Conservation (phyloP, 768 basidiomycete species). For the Leccinum olivaceopallidum region DNA sequence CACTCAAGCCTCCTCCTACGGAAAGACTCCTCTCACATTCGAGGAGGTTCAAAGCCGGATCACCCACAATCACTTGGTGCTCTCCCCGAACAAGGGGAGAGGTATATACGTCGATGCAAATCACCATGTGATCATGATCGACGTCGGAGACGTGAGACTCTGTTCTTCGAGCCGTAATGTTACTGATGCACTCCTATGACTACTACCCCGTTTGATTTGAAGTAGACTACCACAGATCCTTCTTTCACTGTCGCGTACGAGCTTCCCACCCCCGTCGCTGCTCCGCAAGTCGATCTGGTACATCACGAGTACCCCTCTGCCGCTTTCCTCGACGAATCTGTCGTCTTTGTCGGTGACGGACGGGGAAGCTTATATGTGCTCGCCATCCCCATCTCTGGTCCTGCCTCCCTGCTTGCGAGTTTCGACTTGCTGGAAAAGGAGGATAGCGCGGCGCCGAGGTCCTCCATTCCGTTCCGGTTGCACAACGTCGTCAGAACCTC, state of each 20-base stretch:
- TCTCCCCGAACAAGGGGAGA: constrained; percentile 44
- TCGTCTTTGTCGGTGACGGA: constrained; percentile 68
- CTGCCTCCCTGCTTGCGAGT: constrained; percentile 49
- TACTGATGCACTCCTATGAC: constrained; percentile 9
- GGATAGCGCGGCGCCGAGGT: constrained; percentile 19
- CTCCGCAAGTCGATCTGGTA: constrained; percentile 37
- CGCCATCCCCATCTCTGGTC: constrained; percentile 38
- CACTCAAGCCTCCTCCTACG: constrained; percentile 57
- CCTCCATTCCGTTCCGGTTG: constrained; percentile 40
- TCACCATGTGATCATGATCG: constrained; percentile 59
- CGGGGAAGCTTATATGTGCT: constrained; percentile 66
- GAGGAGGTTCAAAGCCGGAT: constrained; percentile 85
- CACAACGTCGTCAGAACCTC: constrained; percentile 37
- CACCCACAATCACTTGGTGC: constrained; percentile 76
- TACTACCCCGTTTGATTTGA: constrained; percentile 16
- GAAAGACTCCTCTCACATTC: constrained; percentile 64
- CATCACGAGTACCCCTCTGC: constrained; percentile 78
- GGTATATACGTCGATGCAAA: constrained; percentile 71
- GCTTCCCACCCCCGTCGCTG: constrained; percentile 54
- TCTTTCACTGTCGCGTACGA: constrained; percentile 58
- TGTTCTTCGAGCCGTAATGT: background rate
- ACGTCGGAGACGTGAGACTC: constrained; percentile 55
- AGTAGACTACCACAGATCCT: constrained; percentile 54
- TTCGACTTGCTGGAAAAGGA: constrained; percentile 44
- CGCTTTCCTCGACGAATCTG: constrained; percentile 49